A percentile compares a stretch with the other conserved stretches of the same genome.
Evolutionary conservation across 139 green algal species (phyloP).

Genomic region (Diplosphaera chodatii): DNA sequence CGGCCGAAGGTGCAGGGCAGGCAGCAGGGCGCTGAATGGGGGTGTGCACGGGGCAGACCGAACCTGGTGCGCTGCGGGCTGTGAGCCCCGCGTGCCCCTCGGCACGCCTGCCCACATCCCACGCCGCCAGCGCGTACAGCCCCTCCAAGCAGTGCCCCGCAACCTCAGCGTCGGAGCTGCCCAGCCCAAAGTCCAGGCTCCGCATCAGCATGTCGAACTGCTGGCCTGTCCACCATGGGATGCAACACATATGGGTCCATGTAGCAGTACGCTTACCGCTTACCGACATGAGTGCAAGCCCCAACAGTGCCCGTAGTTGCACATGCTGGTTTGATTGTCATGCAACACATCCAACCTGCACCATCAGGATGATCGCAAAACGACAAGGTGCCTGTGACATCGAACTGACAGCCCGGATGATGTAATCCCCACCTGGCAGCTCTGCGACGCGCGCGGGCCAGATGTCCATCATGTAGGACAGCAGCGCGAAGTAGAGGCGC

Average conservation of each 20-base stretch:
- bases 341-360: too few species aligned
- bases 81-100: background rate
- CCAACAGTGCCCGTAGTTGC: too few species aligned
- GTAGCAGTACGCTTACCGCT: too few species aligned
- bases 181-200: slow-evolving; percentile 57
- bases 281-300: too few species aligned
- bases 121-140: slow-evolving; percentile 34
- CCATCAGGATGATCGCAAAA: too few species aligned
- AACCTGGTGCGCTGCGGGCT: background rate
- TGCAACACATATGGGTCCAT: too few species aligned
- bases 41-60: background rate
- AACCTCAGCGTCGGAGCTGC: slow-evolving; percentile 12
- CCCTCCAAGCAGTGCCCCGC: slow-evolving; percentile 22
- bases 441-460: slow-evolving; percentile 60
- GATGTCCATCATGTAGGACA: slow-evolving; percentile 72
- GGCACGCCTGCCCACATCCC: slow-evolving; percentile 18
- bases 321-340: too few species aligned
- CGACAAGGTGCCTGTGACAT: too few species aligned
- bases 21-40: too few species aligned
- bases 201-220: slow-evolving; percentile 45
- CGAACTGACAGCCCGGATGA: too few species aligned
- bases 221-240: background rate
- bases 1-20: too few species aligned
- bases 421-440: slow-evolving; percentile 35
- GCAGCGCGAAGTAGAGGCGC: slow-evolving; percentile 67